These are phyloP conservation scores for Mucor lusitanicus DNA, from an alignment of 371 early-diverging fungal species.

Conservation along the genomic window DNA sequence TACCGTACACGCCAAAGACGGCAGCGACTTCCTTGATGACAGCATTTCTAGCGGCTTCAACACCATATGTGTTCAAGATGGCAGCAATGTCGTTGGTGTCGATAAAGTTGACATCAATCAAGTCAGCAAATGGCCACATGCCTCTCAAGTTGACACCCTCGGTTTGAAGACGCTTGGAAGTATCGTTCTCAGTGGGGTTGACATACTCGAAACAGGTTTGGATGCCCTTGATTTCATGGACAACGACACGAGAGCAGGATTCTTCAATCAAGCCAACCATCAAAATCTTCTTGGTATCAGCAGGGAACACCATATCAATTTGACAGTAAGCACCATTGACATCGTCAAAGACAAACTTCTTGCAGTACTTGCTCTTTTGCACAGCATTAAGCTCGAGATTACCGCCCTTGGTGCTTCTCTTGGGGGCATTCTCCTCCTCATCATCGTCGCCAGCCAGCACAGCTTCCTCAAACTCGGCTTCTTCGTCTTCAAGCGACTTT, in stretches of 20 bases:
- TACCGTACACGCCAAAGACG: constrained; percentile 99
- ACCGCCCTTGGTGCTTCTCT: constrained; percentile 20
- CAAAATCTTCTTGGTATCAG: constrained; percentile 89
- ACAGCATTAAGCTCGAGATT: constrained; percentile 40
- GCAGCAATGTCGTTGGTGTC: constrained; percentile 98
- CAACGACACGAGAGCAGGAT: constrained; percentile 65
- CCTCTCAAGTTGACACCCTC: constrained; percentile 93
- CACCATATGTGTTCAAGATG: constrained; percentile 93
- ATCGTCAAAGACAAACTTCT: constrained; percentile 71
- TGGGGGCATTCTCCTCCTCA: constrained; percentile 59
- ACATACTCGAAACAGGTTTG: constrained; percentile 73
- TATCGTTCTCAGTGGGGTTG: constrained; percentile 80
- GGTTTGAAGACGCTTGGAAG: constrained; percentile 72
- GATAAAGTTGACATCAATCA: constrained; percentile 85
- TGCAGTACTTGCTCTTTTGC: constrained; percentile 61
- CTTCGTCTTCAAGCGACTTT: constrained; percentile 54
- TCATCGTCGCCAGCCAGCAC: constrained; percentile 55
- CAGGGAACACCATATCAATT: constrained; percentile 81
- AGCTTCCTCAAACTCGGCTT: constrained; percentile 56
- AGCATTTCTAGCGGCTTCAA: constrained; percentile 97
- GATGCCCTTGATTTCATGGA: constrained; percentile 90
- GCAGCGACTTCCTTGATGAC: constrained; percentile 95
- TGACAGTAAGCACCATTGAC: constrained; percentile 77
- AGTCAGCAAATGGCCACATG: constrained; percentile 80
- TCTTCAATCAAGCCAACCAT: constrained; percentile 89